Evolutionary conservation across 345 rosid genomes (phyloP).

Genomic region (Psidium guajava): DNA sequence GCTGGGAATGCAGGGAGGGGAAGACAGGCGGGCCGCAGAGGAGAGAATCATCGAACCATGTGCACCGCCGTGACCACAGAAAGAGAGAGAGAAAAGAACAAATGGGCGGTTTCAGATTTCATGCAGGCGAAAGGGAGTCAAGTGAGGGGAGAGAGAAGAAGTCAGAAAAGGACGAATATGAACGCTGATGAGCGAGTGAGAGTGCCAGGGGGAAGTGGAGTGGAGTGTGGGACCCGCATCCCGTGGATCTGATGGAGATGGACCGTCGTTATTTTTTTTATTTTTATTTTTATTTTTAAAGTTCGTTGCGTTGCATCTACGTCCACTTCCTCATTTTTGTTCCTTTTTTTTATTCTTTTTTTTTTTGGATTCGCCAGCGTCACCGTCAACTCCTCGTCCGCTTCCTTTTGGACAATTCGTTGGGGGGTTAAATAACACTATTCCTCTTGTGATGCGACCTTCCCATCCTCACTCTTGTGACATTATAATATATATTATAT

Average conservation of each 20-base stretch:
- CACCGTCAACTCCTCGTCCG: neutral
- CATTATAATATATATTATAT: too few relatives aligned
- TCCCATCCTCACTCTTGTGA: neutral
- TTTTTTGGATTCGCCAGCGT: neutral
- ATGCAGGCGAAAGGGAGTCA: neutral
- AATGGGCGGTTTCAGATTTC: neutral
- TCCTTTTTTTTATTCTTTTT: too few relatives aligned
- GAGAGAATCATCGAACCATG: neutral
- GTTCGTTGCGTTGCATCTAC: neutral
- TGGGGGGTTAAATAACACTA: neutral
- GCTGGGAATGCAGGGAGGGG: too few relatives aligned
- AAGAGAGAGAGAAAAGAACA: neutral
- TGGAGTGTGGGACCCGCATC: neutral
- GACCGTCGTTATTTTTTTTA: neutral
- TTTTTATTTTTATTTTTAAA: neutral
- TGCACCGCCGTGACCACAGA: neutral
- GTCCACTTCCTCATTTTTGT: neutral
- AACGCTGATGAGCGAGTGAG: neutral
- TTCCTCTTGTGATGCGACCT: neutral
- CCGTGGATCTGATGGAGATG: neutral
- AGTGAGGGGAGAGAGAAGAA: neutral
- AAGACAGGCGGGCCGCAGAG: neutral
- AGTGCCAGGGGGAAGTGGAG: neutral
- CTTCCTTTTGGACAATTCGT: neutral
- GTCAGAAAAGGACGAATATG: neutral